Base-by-base conservation (phyloP, 176 grass and related monocot genomes). In the Aegilops bicornis region DNA sequence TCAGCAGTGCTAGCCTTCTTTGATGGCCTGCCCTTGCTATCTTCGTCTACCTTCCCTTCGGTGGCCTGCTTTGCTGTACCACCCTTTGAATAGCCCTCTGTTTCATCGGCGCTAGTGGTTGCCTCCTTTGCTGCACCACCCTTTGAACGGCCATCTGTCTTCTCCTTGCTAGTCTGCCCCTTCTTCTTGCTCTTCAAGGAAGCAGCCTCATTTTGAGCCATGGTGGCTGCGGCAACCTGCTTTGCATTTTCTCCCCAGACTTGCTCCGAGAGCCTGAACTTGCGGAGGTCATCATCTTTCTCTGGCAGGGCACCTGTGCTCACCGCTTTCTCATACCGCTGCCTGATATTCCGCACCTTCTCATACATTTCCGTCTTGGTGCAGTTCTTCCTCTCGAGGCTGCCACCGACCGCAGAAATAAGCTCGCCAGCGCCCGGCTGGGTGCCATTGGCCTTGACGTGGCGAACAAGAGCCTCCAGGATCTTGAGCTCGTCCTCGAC, bases 151-250 rank as follows among this genome's bases (percentile, higher is more conserved):
- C 15, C 87, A 24, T 79, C 37, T 16, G 36, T 37, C 42, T 85
- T 80, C 69, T 85, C 77, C 24, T 85, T 85, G 33, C 59, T 75
- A 58, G 66, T 61, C 58, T 60, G 74, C 12, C 58, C 66, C 74
- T 90, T 87, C 74, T 90, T 87, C 80, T 90, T 90, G 72, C 42
- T 66, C 89, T 87, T 83, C 47, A 33, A 22, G 4, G 29, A 11
- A 52, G 32, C 35, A 23, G 54, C 40, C 54, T 19, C 73, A 43
- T 82, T 86, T 50, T 82, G 72, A 7, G 78, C 60, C 35, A 29
- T 42, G 31, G 20, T 15, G 1, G 83, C 72, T 37, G 47, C 22
- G 0, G 47, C 23, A 24, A 29, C 74, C 43, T 74, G 59, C 75
- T 60, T 90, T 16, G 85, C 33, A 52, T 79, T 75, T 15, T 79